A percentile compares a stretch with the other conserved stretches of the same genome.
These are phyloP conservation scores for Cytospora chrysosperma DNA, from an alignment of 2,329 filamentous ascomycete species.

Conservation along the genomic window DNA sequence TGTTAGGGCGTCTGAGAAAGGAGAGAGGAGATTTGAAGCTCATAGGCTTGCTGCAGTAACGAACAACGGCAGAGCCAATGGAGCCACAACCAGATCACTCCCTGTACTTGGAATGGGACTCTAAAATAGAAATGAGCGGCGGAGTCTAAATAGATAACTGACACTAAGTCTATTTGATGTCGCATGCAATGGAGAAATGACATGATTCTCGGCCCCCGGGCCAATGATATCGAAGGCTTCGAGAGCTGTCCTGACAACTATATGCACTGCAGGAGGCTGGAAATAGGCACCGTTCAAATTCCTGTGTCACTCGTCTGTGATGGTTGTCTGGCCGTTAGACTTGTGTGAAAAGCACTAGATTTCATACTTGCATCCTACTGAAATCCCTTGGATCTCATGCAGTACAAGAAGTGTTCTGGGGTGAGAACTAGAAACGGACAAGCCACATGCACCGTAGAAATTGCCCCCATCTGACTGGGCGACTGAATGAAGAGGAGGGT, in stretches of 20 bases:
- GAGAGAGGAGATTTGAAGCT: background rate
- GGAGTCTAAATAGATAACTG: too few relatives aligned
- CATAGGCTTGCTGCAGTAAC: background rate
- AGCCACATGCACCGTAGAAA: background rate
- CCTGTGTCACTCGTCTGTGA: too few relatives aligned
- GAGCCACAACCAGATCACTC: background rate
- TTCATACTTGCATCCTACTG: background rate
- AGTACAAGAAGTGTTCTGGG: background rate
- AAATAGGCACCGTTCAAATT: too few relatives aligned
- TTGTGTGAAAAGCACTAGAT: background rate
- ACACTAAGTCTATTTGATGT: too few relatives aligned
- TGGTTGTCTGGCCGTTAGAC: too few relatives aligned
- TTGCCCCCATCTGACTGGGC: background rate
- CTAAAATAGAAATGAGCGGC: background rate
- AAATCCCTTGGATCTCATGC: too few relatives aligned
- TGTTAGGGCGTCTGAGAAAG: conserved; percentile 3
- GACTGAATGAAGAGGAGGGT: background rate
- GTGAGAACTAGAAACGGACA: background rate
- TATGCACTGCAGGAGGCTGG: too few relatives aligned
- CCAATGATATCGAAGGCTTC: too few relatives aligned
- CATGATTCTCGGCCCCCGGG: too few relatives aligned
- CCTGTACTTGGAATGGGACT: background rate
- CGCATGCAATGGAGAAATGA: too few relatives aligned
- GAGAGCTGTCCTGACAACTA: too few relatives aligned
- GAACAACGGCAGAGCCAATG: background rate